These are phyloP conservation scores for Lactuca saligna DNA, from an alignment of 129 eudicot genomes.

Conservation along the genomic window DNA sequence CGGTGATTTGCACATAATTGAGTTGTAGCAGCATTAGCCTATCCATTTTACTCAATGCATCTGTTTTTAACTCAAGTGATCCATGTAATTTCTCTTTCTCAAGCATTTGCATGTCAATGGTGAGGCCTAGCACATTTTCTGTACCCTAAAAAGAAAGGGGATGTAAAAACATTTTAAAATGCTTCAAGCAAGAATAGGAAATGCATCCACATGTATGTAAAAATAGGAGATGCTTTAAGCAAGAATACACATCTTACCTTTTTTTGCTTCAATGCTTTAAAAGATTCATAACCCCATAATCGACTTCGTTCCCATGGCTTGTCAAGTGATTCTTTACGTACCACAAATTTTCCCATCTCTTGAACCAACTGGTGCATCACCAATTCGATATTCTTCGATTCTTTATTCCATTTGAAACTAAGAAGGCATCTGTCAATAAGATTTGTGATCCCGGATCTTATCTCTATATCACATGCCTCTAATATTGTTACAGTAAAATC, in stretches of 20 bases:
- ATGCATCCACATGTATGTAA: neutral
- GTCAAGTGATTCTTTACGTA: too few relatives aligned
- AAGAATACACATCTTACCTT: constrained; percentile 16
- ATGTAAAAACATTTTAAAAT: neutral
- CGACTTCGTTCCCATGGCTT: too few relatives aligned
- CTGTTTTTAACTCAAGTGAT: neutral
- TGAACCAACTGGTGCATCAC: constrained; percentile 36
- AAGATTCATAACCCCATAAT: constrained; percentile 11
- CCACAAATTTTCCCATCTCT: constrained; percentile 19
- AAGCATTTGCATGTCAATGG: constrained; percentile 21
- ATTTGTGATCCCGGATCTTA: too few relatives aligned
- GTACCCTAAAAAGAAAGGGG: neutral
- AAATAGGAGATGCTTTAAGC: too few relatives aligned
- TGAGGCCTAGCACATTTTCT: constrained; percentile 27
- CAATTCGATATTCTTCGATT: neutral
- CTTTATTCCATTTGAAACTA: neutral
- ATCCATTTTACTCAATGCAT: too few relatives aligned
- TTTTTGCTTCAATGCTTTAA: constrained; percentile 26
- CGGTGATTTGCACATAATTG: too few relatives aligned
- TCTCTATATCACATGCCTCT: too few relatives aligned
- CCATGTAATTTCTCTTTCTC: constrained; percentile 1
- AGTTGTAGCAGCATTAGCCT: too few relatives aligned
- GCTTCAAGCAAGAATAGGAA: neutral
- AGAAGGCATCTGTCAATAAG: constrained; percentile 23
- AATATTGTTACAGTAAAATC: too few relatives aligned